Conservation (phyloP, 352 stramenopile genomes). For the Globisporangium abappressorium region DNA sequence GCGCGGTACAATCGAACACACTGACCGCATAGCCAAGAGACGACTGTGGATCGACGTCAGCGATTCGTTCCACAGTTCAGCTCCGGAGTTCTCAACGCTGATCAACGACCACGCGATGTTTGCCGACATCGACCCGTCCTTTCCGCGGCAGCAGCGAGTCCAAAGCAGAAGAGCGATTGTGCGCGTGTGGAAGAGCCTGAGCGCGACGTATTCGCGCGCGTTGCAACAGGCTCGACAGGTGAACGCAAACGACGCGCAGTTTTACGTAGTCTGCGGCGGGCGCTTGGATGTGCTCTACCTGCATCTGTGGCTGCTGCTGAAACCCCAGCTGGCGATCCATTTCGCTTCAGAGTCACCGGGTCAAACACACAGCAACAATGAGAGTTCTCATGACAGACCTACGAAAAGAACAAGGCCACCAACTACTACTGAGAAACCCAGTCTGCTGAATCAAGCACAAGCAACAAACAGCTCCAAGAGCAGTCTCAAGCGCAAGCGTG, state of each 20-base stretch:
- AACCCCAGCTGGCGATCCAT: conserved; percentile 3
- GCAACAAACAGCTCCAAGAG: neutral
- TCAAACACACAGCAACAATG: neutral
- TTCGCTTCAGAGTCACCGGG: neutral
- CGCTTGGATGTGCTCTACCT: conserved; percentile 16
- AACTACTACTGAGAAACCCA: neutral
- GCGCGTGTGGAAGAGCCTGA: conserved; percentile 1
- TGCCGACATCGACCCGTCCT: neutral
- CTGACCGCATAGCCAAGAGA: neutral
- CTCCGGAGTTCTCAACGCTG: conserved; percentile 6
- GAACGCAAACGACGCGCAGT: neutral
- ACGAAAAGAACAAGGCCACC: neutral
- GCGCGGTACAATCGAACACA: neutral
- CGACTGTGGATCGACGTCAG: conserved; percentile 7
- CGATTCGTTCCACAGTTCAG: neutral
- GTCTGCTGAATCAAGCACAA: neutral
- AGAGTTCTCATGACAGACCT: neutral
- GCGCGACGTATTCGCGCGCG: neutral
- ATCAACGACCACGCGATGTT: conserved; percentile 16
- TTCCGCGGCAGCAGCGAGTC: neutral
- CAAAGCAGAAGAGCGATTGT: neutral
- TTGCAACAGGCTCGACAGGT: neutral
- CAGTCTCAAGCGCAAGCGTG: neutral
- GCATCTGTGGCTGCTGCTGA: conserved; percentile 13
- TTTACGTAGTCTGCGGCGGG: conserved; percentile 8